Percentiles rank a stretch among this genome's conserved stretches.
Evolutionary conservation across 2,329 filamentous ascomycete genomes (phyloP).

Genomic region (Cladophialophora chaetospira): DNA sequence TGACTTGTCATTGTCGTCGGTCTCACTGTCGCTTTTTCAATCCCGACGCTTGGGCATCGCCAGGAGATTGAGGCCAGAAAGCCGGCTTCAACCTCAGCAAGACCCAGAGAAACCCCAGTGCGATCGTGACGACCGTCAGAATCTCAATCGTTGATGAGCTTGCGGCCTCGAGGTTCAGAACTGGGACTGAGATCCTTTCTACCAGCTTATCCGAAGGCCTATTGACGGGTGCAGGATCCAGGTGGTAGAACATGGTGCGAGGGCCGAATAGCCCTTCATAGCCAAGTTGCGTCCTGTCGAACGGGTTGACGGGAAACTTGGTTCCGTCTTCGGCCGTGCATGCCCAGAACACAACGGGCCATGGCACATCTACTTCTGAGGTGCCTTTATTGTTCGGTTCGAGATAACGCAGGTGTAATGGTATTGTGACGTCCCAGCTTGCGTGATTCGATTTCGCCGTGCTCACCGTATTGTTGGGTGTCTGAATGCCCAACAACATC

Average conservation of each 20-base stretch:
- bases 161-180: conserved; percentile 59
- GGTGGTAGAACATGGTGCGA: conserved; percentile 81
- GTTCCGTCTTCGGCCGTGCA: conserved; percentile 62
- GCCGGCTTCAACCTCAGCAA: conserved; percentile 58
- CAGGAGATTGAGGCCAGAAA: conserved; percentile 17
- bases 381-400: conserved; percentile 47
- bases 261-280: conserved; percentile 79
- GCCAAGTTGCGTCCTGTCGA: conserved; percentile 80
- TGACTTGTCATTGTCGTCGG: background rate
- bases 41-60: background rate
- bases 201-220: conserved; percentile 44
- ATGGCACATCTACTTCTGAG: conserved; percentile 65
- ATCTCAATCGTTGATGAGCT: conserved; percentile 52
- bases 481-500: conserved; percentile 72
- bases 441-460: conserved; percentile 2
- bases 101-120: conserved; percentile 70
- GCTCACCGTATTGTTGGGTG: conserved; percentile 44
- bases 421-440: conserved; percentile 56
- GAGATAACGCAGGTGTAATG: conserved; percentile 84
- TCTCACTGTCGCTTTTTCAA: conserved; percentile 18
- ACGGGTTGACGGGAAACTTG: conserved; percentile 76
- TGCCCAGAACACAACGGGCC: conserved; percentile 88
- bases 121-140: conserved; percentile 62
- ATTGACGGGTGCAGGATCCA: conserved; percentile 53
- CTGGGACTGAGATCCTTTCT: conserved; percentile 64